Evolutionary conservation across 257 asterid species (phyloP), one percentile per base, ranked within the genome.

Genomic region (Fraxinus cuspidata): DNA sequence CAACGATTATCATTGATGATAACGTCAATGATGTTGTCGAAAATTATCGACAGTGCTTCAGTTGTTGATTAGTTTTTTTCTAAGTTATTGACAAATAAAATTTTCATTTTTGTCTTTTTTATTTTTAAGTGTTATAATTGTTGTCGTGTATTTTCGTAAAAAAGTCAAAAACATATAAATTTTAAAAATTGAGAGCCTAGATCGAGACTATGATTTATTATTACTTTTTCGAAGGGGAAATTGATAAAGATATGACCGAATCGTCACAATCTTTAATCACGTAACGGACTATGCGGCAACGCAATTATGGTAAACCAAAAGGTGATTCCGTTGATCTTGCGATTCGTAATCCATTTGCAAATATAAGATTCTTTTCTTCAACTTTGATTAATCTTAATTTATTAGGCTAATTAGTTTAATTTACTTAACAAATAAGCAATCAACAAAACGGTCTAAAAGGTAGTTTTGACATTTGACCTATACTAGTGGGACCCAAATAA

Each of bases 401-500:
- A 63, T 63, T 27, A 11, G 9, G 7, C 28, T 63, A 63, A 63
- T 63, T 25, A 23, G 18, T 11, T 11, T 63, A 63, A 63, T 25
- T 63, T 10, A 63, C 69, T 63, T 63, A 25, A 63, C 69, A 25
- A 63, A 63, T 63, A 63, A 25, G 69, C 69, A 63, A 63, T 8
- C 34, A 63, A 63, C 69, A 63, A 60, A 25, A 12, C 29, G 34
- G 69, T 63, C 69, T 27, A 63, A 63, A 63, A 63, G 69, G 69
- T 13, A 0, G 35, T 10, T 63, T 63, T 63, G 69, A 63, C 69
- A 10, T 63, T 63, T 63, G 69, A 63, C 69, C 66, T 63, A 63
- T 3, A 25, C 27, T n/a, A 58, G 19, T 25, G 3, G 69, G 69
- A 35, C 18, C 19, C 34, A 23, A 8, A 27, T 25, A 63, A 27